Base-by-base conservation (phyloP, 2,329 filamentous ascomycete species). In the Diplodia seriata region DNA sequence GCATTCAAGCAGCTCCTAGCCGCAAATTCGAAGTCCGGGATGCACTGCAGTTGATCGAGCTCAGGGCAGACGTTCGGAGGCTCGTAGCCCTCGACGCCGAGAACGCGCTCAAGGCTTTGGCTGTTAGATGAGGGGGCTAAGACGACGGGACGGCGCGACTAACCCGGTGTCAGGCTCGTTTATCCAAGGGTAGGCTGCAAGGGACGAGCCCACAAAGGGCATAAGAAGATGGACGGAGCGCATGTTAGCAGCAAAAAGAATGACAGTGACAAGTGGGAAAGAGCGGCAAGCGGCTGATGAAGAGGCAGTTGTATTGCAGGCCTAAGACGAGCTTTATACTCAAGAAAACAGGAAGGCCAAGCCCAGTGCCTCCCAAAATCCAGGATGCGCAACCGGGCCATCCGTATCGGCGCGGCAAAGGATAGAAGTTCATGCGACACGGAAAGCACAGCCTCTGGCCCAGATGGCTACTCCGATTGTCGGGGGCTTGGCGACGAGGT, bases 21-120 rank as follows among this genome's bases (percentile, higher is more conserved):
- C 3, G 83, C 83, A 75, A 79, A 85, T 47, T 87, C 83, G 70
- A 86, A 87, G 76, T 87, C 85, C 1, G 81, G 83, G 8, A 87
- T 76, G 14, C 83, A 84, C 12, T 84, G 74, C 50, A 87, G 80
- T 66, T 77, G 72, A 14, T 78, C 73, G 3, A 87, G 74, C 54
- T 80, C 73, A 7, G 84, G 81, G 51, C 86, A 43, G 75, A 78
- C 43, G 80, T 77, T 66, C 40, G 75, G 62, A 18, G 70, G 61
- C 7, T 72, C 67, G 31, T 56, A 56, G 2, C 54, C 54, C 54
- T 68, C 73, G 8, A 77, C 69, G 15, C 70, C 57, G 29, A 62
- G 57, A 43, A 62, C 29, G n/a, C 57, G 57, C 40, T 62, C 57
- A 26, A 62, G 57, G 15, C 57, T 59, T 12, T 4, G 12, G 26